Evolutionary conservation across 148 eudicot species (phyloP), one percentile per base, ranked within the genome.

Genomic region (Fallopia convolvulus): DNA sequence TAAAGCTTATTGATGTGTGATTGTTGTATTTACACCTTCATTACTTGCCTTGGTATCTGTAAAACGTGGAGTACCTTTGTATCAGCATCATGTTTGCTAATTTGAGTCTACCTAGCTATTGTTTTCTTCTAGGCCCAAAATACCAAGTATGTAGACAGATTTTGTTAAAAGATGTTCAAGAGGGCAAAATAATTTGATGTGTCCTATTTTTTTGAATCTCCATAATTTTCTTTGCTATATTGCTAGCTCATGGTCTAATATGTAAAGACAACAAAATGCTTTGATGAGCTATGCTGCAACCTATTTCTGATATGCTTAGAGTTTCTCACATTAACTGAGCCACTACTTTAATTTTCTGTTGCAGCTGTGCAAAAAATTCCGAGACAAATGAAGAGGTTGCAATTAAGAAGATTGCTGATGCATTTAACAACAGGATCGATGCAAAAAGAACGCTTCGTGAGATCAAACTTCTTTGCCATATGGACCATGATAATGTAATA

Each of bases 401-500:
- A 21, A 92, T 94, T 32, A 94, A 94, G 87, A 90, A 89, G 82
- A 94, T 94, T 79, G 91, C 84, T 50, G 91, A 89, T 87, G 97
- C 99, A 41, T 94, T 94, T 74, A 90, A 91, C 80, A 94, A 93
- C 80, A 86, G 92, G 75, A 90, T 93, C 72, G 98, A 93, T 86
- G 98, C 98, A 8, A 93, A 90, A 78, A 85, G 98, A 79, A 93
- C 98, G 14, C 82, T 93, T 49, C 92, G 98, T 9, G 98, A 93
- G 76, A 94, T 94, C 81, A 94, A 94, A 86, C 93, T 94, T 77
- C 90, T 94, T 70, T 83, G 92, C 77, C 97, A 94, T 61, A 90
- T 92, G 97, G 95, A 92, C 75, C 98, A 94, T 80, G 98, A 94
- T 80, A 94, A 94, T 87, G 97, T 93, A 92, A 65, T 60, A 53